Evolutionary conservation across 202 grass and related monocot species (phyloP).

Genomic region (Hordeum pubiflorum): DNA sequence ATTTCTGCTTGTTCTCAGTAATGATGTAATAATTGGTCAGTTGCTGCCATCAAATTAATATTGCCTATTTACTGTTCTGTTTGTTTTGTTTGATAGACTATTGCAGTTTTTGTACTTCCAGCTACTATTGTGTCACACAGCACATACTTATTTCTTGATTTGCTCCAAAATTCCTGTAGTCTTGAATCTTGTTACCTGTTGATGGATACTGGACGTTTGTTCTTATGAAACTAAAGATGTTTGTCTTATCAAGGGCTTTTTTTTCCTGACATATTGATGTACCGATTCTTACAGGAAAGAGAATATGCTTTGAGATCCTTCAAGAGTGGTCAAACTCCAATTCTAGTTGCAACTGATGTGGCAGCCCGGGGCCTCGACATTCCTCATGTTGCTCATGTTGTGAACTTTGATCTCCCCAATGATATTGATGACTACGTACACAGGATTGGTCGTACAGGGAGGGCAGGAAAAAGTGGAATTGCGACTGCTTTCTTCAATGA

Average conservation of each 20-base stretch:
- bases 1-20: not conserved
- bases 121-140: not conserved
- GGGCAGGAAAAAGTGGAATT: conserved; percentile 67
- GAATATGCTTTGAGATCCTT: conserved; percentile 68
- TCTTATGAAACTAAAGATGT: not conserved
- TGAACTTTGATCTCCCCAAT: conserved; percentile 81
- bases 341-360: conserved; percentile 84
- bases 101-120: not conserved
- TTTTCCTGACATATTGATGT: conserved; percentile 16
- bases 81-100: not conserved
- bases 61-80: not conserved
- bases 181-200: not conserved
- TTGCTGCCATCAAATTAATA: not conserved
- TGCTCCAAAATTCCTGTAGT: not conserved
- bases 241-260: not conserved
- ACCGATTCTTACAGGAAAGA: conserved; percentile 49
- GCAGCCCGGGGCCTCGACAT: conserved; percentile 75
- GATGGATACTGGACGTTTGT: not conserved
- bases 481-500: conserved; percentile 90
- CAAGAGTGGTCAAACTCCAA: conserved; percentile 72
- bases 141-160: conserved; percentile 12
- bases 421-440: conserved; percentile 78
- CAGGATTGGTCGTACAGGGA: conserved; percentile 74
- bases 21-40: not conserved
- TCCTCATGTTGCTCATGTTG: conserved; percentile 81